phyloP scores from a whole-genome alignment of 2,329 filamentous ascomycete genomes.

The Chaetomiaceae sp. region DNA sequence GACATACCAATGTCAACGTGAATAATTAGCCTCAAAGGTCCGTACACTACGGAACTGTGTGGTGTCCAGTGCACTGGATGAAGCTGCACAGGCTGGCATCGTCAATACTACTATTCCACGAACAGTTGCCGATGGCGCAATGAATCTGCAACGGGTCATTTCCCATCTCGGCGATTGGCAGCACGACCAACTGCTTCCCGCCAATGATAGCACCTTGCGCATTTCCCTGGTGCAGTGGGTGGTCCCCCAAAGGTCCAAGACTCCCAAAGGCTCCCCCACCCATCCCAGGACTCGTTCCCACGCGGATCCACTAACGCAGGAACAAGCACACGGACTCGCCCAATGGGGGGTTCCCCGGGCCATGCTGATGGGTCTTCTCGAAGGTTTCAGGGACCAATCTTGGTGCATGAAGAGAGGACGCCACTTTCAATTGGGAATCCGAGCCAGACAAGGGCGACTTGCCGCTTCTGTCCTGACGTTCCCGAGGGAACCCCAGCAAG shows the following conservation, averaged over 20 bases:
- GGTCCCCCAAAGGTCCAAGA: too few species aligned
- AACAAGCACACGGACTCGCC: conserved; percentile 13
- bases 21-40: too few species aligned
- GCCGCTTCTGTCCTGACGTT: conserved; percentile 4
- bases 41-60: too few species aligned
- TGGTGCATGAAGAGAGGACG: conserved; percentile 11
- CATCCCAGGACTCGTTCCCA: neutral
- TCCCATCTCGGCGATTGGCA: conserved; percentile 14
- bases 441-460: neutral
- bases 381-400: conserved; percentile 21
- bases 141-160: conserved; percentile 16
- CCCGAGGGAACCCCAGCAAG: neutral
- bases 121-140: conserved; percentile 17
- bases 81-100: neutral
- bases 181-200: neutral
- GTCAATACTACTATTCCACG: conserved; percentile 2
- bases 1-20: too few species aligned
- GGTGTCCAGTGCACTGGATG: too few species aligned
- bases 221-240: too few species aligned
- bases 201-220: conserved; percentile 5
- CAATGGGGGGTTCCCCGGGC: conserved; percentile 20
- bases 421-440: conserved; percentile 18
- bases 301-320: conserved; percentile 21
- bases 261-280: too few species aligned
- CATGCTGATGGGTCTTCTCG: conserved; percentile 23